Conservation (phyloP, 208 protist species). For the Novymonas esmeraldas region DNA sequence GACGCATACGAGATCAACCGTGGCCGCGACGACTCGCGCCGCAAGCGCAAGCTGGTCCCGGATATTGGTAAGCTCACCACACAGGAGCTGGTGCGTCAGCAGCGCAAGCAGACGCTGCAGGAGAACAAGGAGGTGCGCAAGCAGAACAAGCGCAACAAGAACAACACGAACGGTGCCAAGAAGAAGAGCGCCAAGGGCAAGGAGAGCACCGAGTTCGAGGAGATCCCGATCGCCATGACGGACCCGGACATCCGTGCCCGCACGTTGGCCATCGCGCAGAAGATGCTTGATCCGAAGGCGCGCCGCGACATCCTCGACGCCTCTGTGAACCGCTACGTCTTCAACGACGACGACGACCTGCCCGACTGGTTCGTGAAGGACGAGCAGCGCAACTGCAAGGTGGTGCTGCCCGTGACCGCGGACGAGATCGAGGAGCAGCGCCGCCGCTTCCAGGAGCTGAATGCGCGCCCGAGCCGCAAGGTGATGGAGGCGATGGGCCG, state of each 20-base stretch:
- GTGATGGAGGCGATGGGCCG: constrained; percentile 97
- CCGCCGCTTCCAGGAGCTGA: constrained; percentile 88
- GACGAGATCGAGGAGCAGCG: constrained; percentile 94
- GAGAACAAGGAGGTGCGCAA: constrained; percentile 80
- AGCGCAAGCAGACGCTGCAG: constrained; percentile 77
- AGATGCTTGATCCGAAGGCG: constrained; percentile 85
- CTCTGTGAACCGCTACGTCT: constrained; percentile 87
- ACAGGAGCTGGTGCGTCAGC: constrained; percentile 83
- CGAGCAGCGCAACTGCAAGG: constrained; percentile 89
- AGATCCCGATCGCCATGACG: constrained; percentile 85
- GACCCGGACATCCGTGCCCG: constrained; percentile 86
- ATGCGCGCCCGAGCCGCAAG: constrained; percentile 97
- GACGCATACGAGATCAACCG: constrained; percentile 58
- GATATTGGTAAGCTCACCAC: constrained; percentile 76
- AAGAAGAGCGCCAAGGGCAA: constrained; percentile 49
- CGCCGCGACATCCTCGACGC: constrained; percentile 89
- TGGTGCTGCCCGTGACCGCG: constrained; percentile 84
- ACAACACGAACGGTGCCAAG: constrained; percentile 45
- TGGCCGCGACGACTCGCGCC: constrained; percentile 75
- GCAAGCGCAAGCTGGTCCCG: constrained; percentile 72
- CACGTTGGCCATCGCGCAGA: constrained; percentile 87
- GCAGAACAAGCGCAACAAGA: constrained; percentile 69
- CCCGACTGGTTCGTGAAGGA: constrained; percentile 94
- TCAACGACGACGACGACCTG: constrained; percentile 91
- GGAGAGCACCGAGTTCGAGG: constrained; percentile 82